Evolutionary conservation across 345 rosid genomes (phyloP).

Genomic region (Pelargonium nanum): DNA sequence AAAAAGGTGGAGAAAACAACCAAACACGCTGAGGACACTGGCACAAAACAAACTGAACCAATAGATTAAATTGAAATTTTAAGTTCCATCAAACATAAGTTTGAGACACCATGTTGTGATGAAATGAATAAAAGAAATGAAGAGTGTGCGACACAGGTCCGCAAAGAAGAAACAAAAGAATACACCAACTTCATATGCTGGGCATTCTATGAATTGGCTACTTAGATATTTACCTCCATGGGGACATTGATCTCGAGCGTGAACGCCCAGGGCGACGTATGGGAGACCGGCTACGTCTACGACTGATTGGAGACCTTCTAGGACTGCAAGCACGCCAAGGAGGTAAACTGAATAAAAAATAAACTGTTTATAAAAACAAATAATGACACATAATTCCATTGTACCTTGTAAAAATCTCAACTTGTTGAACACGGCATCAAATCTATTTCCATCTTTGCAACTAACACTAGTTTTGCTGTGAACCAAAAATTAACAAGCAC

Average conservation of each 20-base stretch:
- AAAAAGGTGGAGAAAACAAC: too few species aligned
- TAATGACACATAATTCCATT: background rate
- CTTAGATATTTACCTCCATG: constrained; percentile 41
- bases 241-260: constrained; percentile 75
- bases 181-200: background rate
- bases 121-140: too few species aligned
- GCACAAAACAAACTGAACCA: too few species aligned
- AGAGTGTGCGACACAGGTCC: background rate
- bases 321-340: constrained; percentile 74
- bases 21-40: too few species aligned
- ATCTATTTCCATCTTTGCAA: background rate
- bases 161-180: background rate
- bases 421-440: background rate
- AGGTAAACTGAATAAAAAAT: constrained; percentile 45
- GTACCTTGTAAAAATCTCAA: background rate
- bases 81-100: too few species aligned
- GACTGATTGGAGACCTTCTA: constrained; percentile 72
- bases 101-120: too few species aligned
- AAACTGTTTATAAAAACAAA: background rate
- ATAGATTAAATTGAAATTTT: too few species aligned
- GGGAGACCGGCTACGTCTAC: constrained; percentile 88
- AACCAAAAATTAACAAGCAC: too few species aligned
- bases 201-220: background rate
- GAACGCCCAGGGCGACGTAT: constrained; percentile 70
- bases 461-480: background rate